Conservation (phyloP, 208 protist genomes). For the Balamuthia mandrillaris region DNA sequence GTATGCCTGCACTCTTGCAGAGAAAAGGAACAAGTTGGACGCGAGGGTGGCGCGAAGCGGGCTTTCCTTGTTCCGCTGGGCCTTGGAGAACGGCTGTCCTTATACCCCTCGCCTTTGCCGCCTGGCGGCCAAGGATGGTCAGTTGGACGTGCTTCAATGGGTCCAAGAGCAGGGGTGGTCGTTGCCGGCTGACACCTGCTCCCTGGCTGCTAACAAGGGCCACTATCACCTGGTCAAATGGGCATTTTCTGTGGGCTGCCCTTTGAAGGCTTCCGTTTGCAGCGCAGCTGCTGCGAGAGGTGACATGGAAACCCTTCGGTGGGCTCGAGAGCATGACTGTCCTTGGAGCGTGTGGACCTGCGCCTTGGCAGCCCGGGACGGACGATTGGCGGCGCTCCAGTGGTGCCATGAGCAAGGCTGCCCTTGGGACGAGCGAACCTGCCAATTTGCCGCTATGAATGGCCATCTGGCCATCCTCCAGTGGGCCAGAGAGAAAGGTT, state of each 20-base stretch:
- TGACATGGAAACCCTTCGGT: not conserved
- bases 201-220: not conserved
- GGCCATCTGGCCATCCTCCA: not conserved
- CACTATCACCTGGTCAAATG: not conserved
- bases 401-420: not conserved
- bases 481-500: not conserved
- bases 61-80: not conserved
- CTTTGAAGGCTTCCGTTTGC: not conserved
- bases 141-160: conserved; percentile 5
- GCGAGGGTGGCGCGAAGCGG: not conserved
- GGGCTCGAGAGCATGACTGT: not conserved
- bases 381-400: not conserved
- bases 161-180: not conserved
- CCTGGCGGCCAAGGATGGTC: not conserved
- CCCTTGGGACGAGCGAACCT: not conserved
- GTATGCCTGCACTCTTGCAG: too few relatives aligned
- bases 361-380: not conserved
- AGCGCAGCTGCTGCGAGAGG: not conserved
- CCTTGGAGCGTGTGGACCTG: not conserved
- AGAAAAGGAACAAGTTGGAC: too few relatives aligned
- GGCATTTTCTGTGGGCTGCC: not conserved
- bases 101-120: not conserved
- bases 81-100: not conserved
- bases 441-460: not conserved
- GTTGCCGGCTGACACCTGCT: not conserved